phyloP scores from a whole-genome alignment of 495 filamentous ascomycete species.

The Penicillium diatomitis region DNA sequence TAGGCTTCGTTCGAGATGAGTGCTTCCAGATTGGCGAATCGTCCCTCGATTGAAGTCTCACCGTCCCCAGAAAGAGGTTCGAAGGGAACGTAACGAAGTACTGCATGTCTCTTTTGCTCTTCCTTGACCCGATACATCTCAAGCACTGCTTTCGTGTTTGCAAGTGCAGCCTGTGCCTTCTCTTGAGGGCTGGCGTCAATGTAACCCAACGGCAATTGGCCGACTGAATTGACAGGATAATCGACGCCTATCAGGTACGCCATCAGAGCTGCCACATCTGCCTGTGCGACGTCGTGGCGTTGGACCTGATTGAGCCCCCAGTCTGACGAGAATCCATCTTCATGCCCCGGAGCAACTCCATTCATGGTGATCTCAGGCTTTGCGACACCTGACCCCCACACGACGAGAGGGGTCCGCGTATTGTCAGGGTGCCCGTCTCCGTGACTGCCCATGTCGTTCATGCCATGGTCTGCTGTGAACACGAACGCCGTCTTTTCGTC shows the following conservation, averaged over 20 bases:
- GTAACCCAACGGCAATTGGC: constrained; percentile 80
- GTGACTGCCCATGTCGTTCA: constrained; percentile 98
- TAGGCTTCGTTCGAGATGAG: constrained; percentile 59
- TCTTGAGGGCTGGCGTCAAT: constrained; percentile 58
- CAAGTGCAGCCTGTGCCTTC: constrained; percentile 77
- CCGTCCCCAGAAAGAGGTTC: constrained; percentile 45
- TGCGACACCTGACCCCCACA: constrained; percentile 89
- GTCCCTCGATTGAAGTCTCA: constrained; percentile 53
- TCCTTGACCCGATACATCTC: constrained; percentile 99
- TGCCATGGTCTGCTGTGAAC: constrained; percentile 97
- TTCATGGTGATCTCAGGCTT: constrained; percentile 50
- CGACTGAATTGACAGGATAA: constrained; percentile 95
- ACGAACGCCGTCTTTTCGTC: constrained; percentile 90
- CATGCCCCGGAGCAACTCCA: constrained; percentile 62
- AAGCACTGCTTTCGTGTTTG: constrained; percentile 80
- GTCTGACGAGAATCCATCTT: constrained; percentile 84
- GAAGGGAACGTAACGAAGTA: constrained; percentile 72
- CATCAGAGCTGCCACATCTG: constrained; percentile 95
- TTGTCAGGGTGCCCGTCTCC: constrained; percentile 98
- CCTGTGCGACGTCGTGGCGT: constrained; percentile 86
- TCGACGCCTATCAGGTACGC: constrained; percentile 84
- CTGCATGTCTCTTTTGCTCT: constrained; percentile 62
- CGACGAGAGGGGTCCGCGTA: constrained; percentile 86
- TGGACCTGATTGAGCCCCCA: constrained; percentile 76
- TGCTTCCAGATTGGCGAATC: constrained; percentile 56